These are phyloP conservation scores for Cornus suecica DNA, from an alignment of 148 eudicot species.

Conservation along the genomic window DNA sequence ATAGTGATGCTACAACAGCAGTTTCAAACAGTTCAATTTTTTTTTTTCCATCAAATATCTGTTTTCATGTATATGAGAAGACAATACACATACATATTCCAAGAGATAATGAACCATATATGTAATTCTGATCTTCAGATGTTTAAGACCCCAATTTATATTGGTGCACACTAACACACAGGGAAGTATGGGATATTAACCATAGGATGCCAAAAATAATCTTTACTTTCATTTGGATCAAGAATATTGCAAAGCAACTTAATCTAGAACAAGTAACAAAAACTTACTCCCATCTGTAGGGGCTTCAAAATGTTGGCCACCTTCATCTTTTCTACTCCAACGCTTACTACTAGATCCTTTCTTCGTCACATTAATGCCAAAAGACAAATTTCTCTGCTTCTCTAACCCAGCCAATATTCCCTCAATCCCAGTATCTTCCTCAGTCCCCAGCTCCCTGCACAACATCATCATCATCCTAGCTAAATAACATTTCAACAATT, in stretches of 20 bases:
- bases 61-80: background rate
- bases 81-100: background rate
- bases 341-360: constrained; percentile 25
- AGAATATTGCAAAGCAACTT: background rate
- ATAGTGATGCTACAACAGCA: background rate
- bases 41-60: background rate
- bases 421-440: constrained; percentile 52
- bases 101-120: background rate
- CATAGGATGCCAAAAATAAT: background rate
- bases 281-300: constrained; percentile 44
- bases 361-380: constrained; percentile 37
- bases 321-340: background rate
- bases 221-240: background rate
- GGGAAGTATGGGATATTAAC: background rate
- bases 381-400: constrained; percentile 51
- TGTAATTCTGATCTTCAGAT: background rate
- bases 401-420: constrained; percentile 75
- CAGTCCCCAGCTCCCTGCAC: constrained; percentile 38
- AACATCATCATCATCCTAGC: constrained; percentile 3
- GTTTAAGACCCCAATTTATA: background rate
- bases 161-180: too few relatives aligned
- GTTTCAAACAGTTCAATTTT: too few relatives aligned
- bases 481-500: constrained; percentile 10
- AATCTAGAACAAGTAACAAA: constrained; percentile 5
- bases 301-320: constrained; percentile 14